Conservation (phyloP, 768 basidiomycete species). For the Vishniacozyma victoriae region DNA sequence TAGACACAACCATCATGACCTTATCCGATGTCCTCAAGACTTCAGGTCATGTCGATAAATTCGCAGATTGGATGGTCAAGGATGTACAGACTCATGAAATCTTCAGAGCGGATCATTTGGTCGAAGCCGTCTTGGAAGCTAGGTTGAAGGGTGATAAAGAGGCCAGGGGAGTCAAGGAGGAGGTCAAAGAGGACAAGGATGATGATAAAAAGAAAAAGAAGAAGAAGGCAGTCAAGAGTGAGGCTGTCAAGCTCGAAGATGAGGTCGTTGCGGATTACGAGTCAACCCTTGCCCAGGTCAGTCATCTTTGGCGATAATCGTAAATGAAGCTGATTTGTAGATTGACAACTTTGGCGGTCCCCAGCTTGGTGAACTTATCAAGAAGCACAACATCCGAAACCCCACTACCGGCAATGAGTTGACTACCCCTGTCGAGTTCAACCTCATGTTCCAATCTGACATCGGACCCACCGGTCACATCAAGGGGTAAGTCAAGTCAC, state of each 20-base stretch:
- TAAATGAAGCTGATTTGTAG: slow-evolving; percentile 48
- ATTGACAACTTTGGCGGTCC: slow-evolving; percentile 90
- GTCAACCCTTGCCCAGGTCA: slow-evolving; percentile 75
- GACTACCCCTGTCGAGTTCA: slow-evolving; percentile 88
- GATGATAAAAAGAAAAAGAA: slow-evolving; percentile 69
- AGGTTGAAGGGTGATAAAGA: slow-evolving; percentile 83
- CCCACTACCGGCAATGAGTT: slow-evolving; percentile 91
- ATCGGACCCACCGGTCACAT: slow-evolving; percentile 97
- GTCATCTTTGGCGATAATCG: slow-evolving; percentile 34
- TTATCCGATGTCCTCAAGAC: slow-evolving; percentile 90
- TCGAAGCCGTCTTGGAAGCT: slow-evolving; percentile 85
- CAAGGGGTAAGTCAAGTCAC: slow-evolving; percentile 61
- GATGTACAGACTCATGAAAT: slow-evolving; percentile 93
- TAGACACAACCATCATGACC: slow-evolving; percentile 98
- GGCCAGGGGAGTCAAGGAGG: slow-evolving; percentile 66
- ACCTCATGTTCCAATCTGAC: slow-evolving; percentile 96
- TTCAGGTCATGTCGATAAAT: slow-evolving; percentile 94
- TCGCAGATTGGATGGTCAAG: slow-evolving; percentile 99
- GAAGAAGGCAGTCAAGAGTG: slow-evolving; percentile 58
- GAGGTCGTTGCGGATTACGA: slow-evolving; percentile 71
- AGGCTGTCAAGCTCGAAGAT: slow-evolving; percentile 68
- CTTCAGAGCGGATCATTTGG: slow-evolving; percentile 90
- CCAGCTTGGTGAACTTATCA: slow-evolving; percentile 80
- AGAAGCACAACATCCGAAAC: slow-evolving; percentile 70
- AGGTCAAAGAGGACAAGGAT: slow-evolving; percentile 53